Base-by-base conservation (phyloP, 441 rosid species). In the Aleurites moluccanus region DNA sequence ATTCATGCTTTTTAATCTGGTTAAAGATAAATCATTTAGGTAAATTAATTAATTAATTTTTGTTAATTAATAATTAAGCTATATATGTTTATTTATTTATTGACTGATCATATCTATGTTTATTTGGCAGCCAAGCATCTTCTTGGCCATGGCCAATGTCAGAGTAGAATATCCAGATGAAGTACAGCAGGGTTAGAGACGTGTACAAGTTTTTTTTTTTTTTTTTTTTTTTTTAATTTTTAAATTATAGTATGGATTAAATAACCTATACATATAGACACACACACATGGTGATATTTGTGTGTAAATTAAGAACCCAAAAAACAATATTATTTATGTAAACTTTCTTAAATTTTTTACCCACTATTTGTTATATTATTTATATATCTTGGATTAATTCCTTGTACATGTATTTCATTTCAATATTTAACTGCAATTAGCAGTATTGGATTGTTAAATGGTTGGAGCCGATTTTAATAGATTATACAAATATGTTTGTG, bases 101-200 rank as follows among this genome's bases (percentile, higher is more conserved):
- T 64, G 61, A 63, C 27, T 23, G 56, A 52, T 1, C 2, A 50
- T 18, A 7, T n/a, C 1, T 18, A 2, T 45, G 3, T 60, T 0
- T 11, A 10, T 49, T 50, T 64, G 73, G 81, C 85, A 86, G 88
- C 56, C 83, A 78, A 79, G 86, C 79, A 76, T 56, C 82, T 60
- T 79, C 82, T 20, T 81, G 73, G 70, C 69, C 84, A 64, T 86
- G 88, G 86, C 69, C 81, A 57, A 66, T 69, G 44, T 73, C 80
- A 18, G 77, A 78, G 69, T 69, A 42, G 38, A 64, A 44, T 53
- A 0, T 2, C 15, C 16, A n/a, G 50, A 40, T 21, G 6, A 42
- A 60, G 55, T 62, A 15, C 28, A 50, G 25, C 11, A 30, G 25
- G 55, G 73, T 45, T 3, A 23, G 56, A 47, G 49, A 67, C 38